Conservation (phyloP, 345 rosid species). For the Alliaria petiolata region DNA sequence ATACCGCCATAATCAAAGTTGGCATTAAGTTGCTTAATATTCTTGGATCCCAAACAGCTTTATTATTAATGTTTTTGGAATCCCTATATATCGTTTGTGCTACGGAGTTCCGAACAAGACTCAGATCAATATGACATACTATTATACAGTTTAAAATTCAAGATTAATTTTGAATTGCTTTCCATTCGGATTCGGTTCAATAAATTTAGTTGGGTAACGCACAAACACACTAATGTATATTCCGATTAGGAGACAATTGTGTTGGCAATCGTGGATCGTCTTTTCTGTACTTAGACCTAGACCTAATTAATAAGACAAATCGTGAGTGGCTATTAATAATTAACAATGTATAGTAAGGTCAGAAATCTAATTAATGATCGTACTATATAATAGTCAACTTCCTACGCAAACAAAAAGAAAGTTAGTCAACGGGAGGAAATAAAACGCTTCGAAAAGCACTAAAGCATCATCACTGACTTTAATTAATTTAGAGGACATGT, state of each 20-base stretch:
- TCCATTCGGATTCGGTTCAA: neutral
- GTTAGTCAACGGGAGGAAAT: neutral
- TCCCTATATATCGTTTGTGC: no score
- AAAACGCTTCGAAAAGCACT: neutral
- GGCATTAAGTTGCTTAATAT: no score
- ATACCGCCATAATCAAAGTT: no score
- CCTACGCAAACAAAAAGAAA: neutral
- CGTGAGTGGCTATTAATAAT: neutral
- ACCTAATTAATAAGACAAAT: neutral
- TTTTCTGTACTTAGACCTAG: neutral
- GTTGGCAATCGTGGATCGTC: neutral
- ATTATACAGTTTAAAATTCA: no score
- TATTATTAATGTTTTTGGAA: no score
- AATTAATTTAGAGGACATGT: neutral
- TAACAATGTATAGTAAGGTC: neutral
- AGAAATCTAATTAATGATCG: neutral
- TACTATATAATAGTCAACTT: slow-evolving; percentile 2
- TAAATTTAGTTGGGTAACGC: neutral
- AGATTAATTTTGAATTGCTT: neutral
- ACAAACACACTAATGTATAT: neutral
- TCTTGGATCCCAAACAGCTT: no score
- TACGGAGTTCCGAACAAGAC: no score
- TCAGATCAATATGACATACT: neutral
- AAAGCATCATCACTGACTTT: slow-evolving; percentile 6
- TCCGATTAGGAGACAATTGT: neutral